phyloP scores from a whole-genome alignment of 2,329 filamentous ascomycete species.

The Harringtonia lauricola region DNA sequence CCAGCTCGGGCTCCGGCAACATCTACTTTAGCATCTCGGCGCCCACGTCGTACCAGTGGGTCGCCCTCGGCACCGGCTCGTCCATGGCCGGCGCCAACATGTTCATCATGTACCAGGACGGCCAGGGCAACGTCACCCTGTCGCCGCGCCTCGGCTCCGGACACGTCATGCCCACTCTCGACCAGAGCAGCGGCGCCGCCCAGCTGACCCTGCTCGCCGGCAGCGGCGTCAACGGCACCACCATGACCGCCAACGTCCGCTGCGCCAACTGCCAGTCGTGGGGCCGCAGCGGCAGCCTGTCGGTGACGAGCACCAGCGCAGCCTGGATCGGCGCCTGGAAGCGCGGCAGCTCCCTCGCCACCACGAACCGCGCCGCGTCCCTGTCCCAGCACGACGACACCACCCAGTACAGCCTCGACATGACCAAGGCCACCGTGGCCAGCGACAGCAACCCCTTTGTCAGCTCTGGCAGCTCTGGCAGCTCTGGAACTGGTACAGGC shows the following conservation, averaged over 20 bases:
- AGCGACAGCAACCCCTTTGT: constrained; percentile 43
- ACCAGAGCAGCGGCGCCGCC: constrained; percentile 25
- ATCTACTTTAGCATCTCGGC: constrained; percentile 52
- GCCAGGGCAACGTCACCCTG: constrained; percentile 47
- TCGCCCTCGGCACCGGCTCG: constrained; percentile 44
- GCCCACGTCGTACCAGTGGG: constrained; percentile 41
- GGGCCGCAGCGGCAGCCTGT: constrained; percentile 29
- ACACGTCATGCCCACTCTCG: constrained; percentile 34
- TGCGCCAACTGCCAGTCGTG: constrained; percentile 42
- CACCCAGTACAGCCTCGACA: constrained; percentile 33
- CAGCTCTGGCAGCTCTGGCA: constrained; percentile 3
- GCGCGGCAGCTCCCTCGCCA: constrained; percentile 31
- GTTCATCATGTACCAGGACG: constrained; percentile 51
- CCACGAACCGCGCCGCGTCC: constrained; percentile 23
- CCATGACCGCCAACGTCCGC: constrained; percentile 49
- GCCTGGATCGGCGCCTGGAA: constrained; percentile 46
- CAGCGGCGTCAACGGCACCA: constrained; percentile 38
- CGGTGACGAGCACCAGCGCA: constrained; percentile 26
- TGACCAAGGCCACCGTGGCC: constrained; percentile 32
- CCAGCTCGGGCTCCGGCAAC: constrained; percentile 36
- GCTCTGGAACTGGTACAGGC: constrained; percentile 4
- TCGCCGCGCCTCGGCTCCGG: constrained; percentile 41
- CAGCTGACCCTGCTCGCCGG: constrained; percentile 44
- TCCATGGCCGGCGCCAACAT: constrained; percentile 47
- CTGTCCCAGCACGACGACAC: constrained; percentile 37